Percentiles rank a stretch among this genome's conserved stretches.
Evolutionary conservation across 495 filamentous ascomycete species (phyloP).

Genomic region (Aspergillus biplanus): DNA sequence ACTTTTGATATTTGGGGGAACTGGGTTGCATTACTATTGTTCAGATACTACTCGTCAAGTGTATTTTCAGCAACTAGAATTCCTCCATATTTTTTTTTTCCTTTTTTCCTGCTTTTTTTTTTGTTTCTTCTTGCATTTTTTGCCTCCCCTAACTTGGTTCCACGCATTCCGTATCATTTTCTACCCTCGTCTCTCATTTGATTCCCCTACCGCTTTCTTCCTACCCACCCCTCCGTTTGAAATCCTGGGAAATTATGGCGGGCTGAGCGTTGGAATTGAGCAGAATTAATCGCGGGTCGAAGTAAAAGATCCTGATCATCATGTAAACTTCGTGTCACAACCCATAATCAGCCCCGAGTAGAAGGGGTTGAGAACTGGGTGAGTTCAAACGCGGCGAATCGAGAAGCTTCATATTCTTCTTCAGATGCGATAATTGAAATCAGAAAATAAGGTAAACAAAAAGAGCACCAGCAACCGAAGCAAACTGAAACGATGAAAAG

Average conservation of each 20-base stretch:
- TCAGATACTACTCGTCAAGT: slow-evolving; percentile 32
- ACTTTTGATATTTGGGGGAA: slow-evolving; percentile 25
- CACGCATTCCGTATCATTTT: neutral
- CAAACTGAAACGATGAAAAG: neutral
- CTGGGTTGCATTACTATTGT: slow-evolving; percentile 32
- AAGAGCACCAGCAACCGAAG: neutral
- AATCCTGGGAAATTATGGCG: neutral
- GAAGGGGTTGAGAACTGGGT: neutral
- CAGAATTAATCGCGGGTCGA: neutral
- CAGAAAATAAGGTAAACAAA: neutral
- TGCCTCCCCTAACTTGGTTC: neutral
- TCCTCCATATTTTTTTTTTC: slow-evolving; percentile 34
- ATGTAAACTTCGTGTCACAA: neutral
- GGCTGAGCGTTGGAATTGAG: neutral
- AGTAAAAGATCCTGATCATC: neutral
- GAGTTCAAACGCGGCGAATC: neutral
- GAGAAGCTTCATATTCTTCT: neutral
- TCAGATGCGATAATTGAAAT: neutral
- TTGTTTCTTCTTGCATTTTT: slow-evolving; percentile 8
- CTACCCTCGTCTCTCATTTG: neutral
- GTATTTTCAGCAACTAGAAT: slow-evolving; percentile 29
- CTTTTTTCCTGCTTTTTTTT: slow-evolving; percentile 24
- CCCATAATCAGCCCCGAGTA: neutral
- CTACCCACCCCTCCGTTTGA: neutral
- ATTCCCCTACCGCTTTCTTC: neutral